phyloP scores from a whole-genome alignment of 179 eudicot genomes.

The Camellia oleifera region DNA sequence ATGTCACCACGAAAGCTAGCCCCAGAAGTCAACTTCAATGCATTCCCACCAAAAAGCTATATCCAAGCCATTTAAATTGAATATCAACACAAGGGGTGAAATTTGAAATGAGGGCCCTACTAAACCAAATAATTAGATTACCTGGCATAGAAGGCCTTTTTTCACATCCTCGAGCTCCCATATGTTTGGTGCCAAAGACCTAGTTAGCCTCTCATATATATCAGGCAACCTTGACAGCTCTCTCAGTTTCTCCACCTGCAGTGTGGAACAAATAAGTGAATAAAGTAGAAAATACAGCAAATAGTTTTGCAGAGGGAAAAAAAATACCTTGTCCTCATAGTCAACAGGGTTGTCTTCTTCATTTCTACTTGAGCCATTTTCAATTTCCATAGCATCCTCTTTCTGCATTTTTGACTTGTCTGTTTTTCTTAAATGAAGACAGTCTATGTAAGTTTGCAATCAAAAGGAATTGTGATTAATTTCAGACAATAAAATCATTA shows the following conservation, averaged over 20 bases:
- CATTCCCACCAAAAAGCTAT: slow-evolving; percentile 95
- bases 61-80: slow-evolving; percentile 16
- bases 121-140: slow-evolving; percentile 22
- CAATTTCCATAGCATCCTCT: slow-evolving; percentile 77
- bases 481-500: neutral
- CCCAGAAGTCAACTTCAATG: slow-evolving; percentile 68
- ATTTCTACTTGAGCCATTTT: slow-evolving; percentile 43
- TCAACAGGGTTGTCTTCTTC: slow-evolving; percentile 54
- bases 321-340: slow-evolving; percentile 50
- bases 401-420: too few species aligned
- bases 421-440: slow-evolving; percentile 84
- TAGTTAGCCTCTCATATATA: slow-evolving; percentile 74
- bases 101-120: neutral
- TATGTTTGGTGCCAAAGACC: slow-evolving; percentile 95
- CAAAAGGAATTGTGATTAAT: slow-evolving; percentile 1
- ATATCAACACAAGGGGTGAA: slow-evolving; percentile 8
- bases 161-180: slow-evolving; percentile 99
- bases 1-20: slow-evolving; percentile 96
- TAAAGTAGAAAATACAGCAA: neutral
- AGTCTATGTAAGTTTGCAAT: too few species aligned
- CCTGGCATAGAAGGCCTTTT: too few species aligned
- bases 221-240: too few species aligned
- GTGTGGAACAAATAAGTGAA: slow-evolving; percentile 15
- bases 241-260: too few species aligned
- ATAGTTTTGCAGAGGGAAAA: too few species aligned